These are phyloP conservation scores for Pichia phayaonensis DNA, from an alignment of 805 yeast genomes.

Conservation along the genomic window DNA sequence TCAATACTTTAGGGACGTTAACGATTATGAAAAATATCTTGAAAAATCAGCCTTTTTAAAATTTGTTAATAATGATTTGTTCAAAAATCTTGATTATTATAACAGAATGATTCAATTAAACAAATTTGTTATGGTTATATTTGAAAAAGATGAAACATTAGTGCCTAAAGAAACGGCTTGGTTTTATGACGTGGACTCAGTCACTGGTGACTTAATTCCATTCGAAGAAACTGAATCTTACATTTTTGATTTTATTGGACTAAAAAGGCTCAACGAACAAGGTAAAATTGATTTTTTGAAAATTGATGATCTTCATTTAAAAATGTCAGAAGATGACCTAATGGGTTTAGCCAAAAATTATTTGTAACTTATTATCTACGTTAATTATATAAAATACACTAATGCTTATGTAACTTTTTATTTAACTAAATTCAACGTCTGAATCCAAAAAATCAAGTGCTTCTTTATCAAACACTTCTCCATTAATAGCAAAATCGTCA, in stretches of 20 bases:
- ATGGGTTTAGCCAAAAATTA: slow-evolving; percentile 35
- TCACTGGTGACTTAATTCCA: slow-evolving; percentile 35
- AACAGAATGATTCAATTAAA: slow-evolving; percentile 38
- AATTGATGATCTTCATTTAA: slow-evolving; percentile 60
- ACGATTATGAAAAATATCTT: slow-evolving; percentile 45
- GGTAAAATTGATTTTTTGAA: slow-evolving; percentile 40
- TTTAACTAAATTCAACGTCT: slow-evolving; percentile 20
- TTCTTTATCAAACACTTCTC: neutral
- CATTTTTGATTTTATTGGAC: slow-evolving; percentile 52
- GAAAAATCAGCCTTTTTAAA: slow-evolving; percentile 53
- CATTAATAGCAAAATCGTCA: neutral
- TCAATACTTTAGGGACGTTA: slow-evolving; percentile 61
- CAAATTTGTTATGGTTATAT: slow-evolving; percentile 51
- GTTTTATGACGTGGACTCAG: slow-evolving; percentile 47
- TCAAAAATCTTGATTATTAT: slow-evolving; percentile 29
- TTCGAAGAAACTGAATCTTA: slow-evolving; percentile 45
- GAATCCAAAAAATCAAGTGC: slow-evolving; percentile 20
- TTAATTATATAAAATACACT: neutral
- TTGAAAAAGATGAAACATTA: slow-evolving; percentile 56
- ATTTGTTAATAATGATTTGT: slow-evolving; percentile 55
- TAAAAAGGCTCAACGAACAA: slow-evolving; percentile 37
- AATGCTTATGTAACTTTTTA: neutral
- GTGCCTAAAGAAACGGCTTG: slow-evolving; percentile 68
- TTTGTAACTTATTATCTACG: slow-evolving; percentile 27
- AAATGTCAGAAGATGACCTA: slow-evolving; percentile 46